Conservation (phyloP, 1,284 basidiomycete genomes). For the Irpex sp. region DNA sequence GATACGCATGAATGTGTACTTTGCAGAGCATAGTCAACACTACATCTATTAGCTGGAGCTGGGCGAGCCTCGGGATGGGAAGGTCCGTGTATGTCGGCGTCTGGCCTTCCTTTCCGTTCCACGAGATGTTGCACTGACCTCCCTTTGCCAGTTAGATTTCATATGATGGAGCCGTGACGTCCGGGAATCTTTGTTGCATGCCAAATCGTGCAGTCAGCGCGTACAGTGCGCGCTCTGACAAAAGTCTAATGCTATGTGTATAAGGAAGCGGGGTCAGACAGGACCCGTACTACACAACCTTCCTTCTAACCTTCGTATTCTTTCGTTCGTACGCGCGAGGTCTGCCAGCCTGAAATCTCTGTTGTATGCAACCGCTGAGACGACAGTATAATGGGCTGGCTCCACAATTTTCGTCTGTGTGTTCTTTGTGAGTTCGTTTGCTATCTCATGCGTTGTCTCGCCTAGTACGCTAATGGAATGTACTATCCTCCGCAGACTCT, state of each 20-base stretch:
- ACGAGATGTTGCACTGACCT: background rate
- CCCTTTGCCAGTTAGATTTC: background rate
- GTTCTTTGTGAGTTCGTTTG: constrained; percentile 4
- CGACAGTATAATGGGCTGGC: constrained; percentile 5
- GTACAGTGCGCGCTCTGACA: constrained; percentile 1
- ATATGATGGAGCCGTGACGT: background rate
- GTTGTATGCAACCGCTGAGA: background rate
- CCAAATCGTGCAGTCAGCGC: background rate
- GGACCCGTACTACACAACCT: background rate
- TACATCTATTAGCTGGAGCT: too few species aligned
- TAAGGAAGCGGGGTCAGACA: background rate
- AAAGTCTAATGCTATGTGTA: background rate
- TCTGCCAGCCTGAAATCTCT: background rate
- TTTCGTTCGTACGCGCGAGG: background rate
- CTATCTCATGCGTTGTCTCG: background rate
- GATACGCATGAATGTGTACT: background rate
- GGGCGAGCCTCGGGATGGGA: background rate
- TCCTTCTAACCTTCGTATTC: background rate
- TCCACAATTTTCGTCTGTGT: constrained; percentile 6
- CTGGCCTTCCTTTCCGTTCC: background rate
- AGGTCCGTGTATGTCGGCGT: background rate
- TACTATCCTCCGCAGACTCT: background rate
- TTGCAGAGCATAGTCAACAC: too few species aligned
- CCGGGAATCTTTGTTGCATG: background rate
- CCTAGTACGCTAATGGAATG: background rate